These are phyloP conservation scores for Prillingera fragicola DNA, from an alignment of 1,284 basidiomycete species.

Conservation along the genomic window DNA sequence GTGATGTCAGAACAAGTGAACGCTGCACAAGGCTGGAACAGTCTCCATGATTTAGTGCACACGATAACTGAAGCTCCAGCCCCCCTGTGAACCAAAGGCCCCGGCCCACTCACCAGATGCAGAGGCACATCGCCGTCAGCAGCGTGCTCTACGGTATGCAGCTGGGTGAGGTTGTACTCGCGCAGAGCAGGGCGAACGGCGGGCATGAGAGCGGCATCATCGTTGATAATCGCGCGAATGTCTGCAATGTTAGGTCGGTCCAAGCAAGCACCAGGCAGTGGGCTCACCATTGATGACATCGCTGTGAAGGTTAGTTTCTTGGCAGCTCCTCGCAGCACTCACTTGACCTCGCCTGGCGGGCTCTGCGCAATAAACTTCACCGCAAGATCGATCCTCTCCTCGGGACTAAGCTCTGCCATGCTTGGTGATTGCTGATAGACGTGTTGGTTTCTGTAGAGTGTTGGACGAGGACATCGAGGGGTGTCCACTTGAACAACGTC, in stretches of 20 bases:
- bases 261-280: constrained; percentile 13
- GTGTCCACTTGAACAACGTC: too few relatives aligned
- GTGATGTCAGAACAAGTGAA: neutral
- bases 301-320: constrained; percentile 26
- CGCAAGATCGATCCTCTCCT: constrained; percentile 51
- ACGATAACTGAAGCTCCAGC: too few relatives aligned
- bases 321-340: constrained; percentile 7
- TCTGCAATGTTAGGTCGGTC: constrained; percentile 52
- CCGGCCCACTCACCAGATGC: constrained; percentile 25
- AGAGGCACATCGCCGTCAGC: constrained; percentile 22
- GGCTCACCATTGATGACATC: constrained; percentile 81
- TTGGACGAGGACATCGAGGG: neutral
- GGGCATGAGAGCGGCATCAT: constrained; percentile 72
- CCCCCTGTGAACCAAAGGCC: neutral
- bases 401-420: constrained; percentile 33
- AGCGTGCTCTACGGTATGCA: constrained; percentile 66
- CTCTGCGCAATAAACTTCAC: constrained; percentile 76
- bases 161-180: constrained; percentile 79
- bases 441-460: neutral
- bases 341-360: constrained; percentile 88
- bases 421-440: neutral
- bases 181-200: constrained; percentile 69
- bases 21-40: too few relatives aligned
- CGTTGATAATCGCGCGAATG: constrained; percentile 76
- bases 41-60: too few relatives aligned